A percentile compares a stretch with the other conserved stretches of the same genome.
Conservation (phyloP, 1,284 basidiomycete genomes). For the Cryptococcus sp. region DNA sequence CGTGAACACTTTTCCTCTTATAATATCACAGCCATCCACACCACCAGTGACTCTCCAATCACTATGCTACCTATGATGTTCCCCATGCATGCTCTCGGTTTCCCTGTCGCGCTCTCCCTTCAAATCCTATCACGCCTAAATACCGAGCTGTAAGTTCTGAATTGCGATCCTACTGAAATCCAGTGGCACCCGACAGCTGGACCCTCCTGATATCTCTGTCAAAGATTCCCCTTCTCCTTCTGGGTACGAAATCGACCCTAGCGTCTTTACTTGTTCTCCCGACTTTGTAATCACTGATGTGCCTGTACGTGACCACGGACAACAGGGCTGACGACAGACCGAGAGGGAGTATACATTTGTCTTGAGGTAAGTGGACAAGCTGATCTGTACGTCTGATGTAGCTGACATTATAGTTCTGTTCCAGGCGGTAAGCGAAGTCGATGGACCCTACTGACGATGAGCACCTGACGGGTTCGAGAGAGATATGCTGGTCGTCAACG, state of each 20-base stretch:
- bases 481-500: constrained; percentile 22
- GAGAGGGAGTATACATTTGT: constrained; percentile 11
- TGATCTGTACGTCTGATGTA: no score
- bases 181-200: neutral
- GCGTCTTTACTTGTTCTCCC: constrained; percentile 9
- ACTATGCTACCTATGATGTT: no score
- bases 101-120: no score
- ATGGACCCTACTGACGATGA: no score
- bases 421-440: no score
- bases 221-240: neutral
- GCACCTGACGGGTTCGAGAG: constrained; percentile 21
- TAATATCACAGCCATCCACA: no score
- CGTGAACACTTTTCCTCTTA: no score
- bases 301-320: constrained; percentile 6
- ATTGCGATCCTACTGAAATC: neutral
- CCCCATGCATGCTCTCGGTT: no score
- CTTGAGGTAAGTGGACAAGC: constrained; percentile 8
- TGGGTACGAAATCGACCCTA: neutral
- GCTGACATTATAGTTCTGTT: no score
- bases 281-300: constrained; percentile 15
- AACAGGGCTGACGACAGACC: constrained; percentile 1
- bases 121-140: no score
- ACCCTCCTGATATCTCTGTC: neutral
- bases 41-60: no score
- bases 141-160: no score